These are phyloP conservation scores for Arthrobotrys pseudoclavata DNA, from an alignment of 2,329 filamentous ascomycete species.

Conservation along the genomic window DNA sequence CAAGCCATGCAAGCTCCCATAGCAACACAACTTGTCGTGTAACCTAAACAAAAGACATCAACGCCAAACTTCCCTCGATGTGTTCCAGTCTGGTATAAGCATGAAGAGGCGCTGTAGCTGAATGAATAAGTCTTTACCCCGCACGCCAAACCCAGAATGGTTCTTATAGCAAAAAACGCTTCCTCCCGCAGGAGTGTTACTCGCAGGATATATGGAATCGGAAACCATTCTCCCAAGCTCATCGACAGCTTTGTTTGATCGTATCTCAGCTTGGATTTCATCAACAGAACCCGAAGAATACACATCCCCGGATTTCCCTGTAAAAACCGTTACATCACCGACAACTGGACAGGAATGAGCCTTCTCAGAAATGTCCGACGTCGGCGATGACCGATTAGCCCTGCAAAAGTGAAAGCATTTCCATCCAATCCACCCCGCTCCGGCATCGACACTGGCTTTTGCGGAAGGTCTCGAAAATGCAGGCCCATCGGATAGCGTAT, in stretches of 20 bases:
- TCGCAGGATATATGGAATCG: too few species aligned
- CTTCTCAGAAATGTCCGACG: slow-evolving; percentile 6
- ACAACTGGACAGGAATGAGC: slow-evolving; percentile 1
- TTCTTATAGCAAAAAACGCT: too few species aligned
- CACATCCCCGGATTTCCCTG: too few species aligned
- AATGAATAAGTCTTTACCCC: neutral
- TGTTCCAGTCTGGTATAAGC: neutral
- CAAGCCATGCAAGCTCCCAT: neutral
- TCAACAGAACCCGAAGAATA: too few species aligned
- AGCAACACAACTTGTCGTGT: neutral
- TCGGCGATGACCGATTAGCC: too few species aligned
- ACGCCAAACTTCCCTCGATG: neutral
- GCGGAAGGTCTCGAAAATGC: neutral
- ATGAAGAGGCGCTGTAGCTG: too few species aligned
- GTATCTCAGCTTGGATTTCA: too few species aligned
- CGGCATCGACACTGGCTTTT: neutral
- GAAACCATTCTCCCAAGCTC: too few species aligned
- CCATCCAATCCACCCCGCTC: neutral
- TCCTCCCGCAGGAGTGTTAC: too few species aligned
- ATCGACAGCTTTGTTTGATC: too few species aligned
- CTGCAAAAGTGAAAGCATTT: slow-evolving; percentile 3
- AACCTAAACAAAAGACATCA: neutral
- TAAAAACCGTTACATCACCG: too few species aligned
- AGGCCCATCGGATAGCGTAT: slow-evolving; percentile 3
- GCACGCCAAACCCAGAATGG: too few species aligned